Percentiles rank a stretch among this genome's conserved stretches.
Evolutionary conservation across 2,329 filamentous ascomycete species (phyloP).

Genomic region (Neurospora crassa): DNA sequence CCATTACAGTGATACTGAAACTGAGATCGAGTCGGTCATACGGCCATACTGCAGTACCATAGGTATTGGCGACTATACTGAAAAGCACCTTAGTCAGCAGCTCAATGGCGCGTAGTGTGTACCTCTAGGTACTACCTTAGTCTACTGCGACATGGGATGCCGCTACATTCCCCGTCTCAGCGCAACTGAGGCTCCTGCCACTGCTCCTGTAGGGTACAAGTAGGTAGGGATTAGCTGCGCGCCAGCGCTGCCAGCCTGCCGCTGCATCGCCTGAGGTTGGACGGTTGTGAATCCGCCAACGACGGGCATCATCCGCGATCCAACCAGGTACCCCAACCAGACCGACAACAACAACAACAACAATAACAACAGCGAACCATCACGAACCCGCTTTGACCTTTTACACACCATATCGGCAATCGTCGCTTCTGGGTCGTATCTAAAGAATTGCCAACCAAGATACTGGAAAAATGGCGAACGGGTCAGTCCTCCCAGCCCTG

Average conservation of each 20-base stretch:
- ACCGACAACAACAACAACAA: not conserved
- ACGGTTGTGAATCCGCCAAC: not conserved
- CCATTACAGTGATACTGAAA: not conserved
- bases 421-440: not conserved
- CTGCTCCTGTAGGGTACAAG: not conserved
- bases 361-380: conserved; percentile 1
- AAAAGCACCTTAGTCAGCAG: not conserved
- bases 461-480: conserved; percentile 20
- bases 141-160: too few relatives aligned
- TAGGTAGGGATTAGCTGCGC: not conserved
- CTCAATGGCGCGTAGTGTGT: not conserved
- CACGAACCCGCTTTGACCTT: not conserved
- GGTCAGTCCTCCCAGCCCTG: conserved; percentile 8
- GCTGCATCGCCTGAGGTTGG: not conserved
- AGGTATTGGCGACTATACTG: not conserved
- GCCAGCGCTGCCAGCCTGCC: not conserved
- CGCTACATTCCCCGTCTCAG: not conserved
- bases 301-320: not conserved
- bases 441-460: not conserved
- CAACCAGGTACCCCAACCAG: not conserved
- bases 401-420: not conserved
- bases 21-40: not conserved
- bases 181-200: not conserved
- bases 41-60: not conserved
- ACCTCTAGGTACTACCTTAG: too few relatives aligned